These are phyloP conservation scores for Neobulgaria alba DNA, from an alignment of 2,329 filamentous ascomycete genomes.

Conservation along the genomic window DNA sequence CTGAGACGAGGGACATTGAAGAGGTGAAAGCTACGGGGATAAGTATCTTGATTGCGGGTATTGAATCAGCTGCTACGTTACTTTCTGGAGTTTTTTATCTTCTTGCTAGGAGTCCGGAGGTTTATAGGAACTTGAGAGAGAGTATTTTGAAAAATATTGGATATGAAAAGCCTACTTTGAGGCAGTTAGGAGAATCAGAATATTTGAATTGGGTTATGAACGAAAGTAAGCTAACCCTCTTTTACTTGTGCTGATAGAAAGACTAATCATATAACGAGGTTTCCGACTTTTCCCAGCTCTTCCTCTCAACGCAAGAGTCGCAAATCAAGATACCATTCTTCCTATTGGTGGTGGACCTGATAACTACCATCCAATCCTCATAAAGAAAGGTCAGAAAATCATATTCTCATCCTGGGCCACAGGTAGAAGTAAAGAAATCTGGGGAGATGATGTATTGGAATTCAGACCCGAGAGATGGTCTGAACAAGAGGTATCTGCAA, in stretches of 20 bases:
- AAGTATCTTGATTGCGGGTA: slow-evolving; percentile 2
- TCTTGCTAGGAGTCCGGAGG: background rate
- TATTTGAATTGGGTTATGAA: slow-evolving; percentile 2
- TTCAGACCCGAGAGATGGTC: slow-evolving; percentile 69
- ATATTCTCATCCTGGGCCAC: slow-evolving; percentile 3
- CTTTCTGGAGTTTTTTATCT: background rate
- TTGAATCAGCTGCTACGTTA: background rate
- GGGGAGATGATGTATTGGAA: slow-evolving; percentile 59
- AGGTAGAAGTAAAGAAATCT: slow-evolving; percentile 34
- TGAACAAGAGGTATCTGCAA: slow-evolving; percentile 37
- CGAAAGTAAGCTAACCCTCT: background rate
- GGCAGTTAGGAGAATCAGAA: background rate
- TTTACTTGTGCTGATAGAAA: background rate
- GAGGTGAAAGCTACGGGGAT: background rate
- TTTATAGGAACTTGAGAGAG: background rate
- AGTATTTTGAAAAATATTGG: slow-evolving; percentile 1
- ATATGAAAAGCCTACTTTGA: background rate
- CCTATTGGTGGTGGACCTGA: slow-evolving; percentile 13
- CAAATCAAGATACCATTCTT: slow-evolving; percentile 8
- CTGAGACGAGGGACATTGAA: background rate
- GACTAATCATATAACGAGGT: background rate
- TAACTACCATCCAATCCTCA: slow-evolving; percentile 10
- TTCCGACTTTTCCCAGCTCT: slow-evolving; percentile 17
- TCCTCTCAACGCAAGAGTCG: slow-evolving; percentile 16
- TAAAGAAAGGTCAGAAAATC: slow-evolving; percentile 5